Conservation (phyloP, 768 basidiomycete genomes). For the Tricholoma flavovirens region DNA sequence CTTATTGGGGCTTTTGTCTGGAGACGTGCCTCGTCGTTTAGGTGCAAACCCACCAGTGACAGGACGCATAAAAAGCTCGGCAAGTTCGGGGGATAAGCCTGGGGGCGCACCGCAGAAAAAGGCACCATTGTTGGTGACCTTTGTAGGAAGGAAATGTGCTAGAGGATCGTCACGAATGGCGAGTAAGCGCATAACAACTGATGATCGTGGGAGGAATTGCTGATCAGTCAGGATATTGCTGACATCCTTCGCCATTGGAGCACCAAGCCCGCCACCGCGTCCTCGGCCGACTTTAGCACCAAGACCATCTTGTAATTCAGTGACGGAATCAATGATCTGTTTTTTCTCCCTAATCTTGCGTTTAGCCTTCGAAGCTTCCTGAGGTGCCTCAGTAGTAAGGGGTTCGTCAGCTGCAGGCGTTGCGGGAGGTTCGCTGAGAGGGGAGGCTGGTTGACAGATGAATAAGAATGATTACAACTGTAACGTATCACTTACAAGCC, state of each 20-base stretch:
- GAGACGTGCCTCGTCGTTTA: conserved; percentile 58
- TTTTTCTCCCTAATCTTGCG: conserved; percentile 69
- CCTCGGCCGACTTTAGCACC: conserved; percentile 51
- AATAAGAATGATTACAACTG: background rate
- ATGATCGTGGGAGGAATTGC: conserved; percentile 79
- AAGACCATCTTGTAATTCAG: conserved; percentile 69
- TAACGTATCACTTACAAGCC: conserved; percentile 48
- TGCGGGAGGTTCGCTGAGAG: conserved; percentile 64
- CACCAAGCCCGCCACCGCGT: conserved; percentile 45
- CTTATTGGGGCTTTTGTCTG: conserved; percentile 55
- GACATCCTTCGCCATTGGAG: conserved; percentile 50
- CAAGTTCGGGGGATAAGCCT: conserved; percentile 75
- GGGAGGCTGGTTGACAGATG: conserved; percentile 51
- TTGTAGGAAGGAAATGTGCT: conserved; percentile 80
- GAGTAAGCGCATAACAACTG: conserved; percentile 78
- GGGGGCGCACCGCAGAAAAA: conserved; percentile 85
- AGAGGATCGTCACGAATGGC: conserved; percentile 83
- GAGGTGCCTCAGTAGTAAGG: conserved; percentile 37
- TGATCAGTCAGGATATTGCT: conserved; percentile 75
- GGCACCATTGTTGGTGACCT: conserved; percentile 60
- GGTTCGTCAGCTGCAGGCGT: conserved; percentile 69
- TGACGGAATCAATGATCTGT: conserved; percentile 86
- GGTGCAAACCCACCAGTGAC: conserved; percentile 39
- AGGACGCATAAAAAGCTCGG: conserved; percentile 81
- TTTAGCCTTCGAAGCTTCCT: conserved; percentile 35